Percentiles rank a stretch among this genome's conserved stretches.
Conservation (phyloP, 441 rosid genomes). For the Gossypium schwendimanii region DNA sequence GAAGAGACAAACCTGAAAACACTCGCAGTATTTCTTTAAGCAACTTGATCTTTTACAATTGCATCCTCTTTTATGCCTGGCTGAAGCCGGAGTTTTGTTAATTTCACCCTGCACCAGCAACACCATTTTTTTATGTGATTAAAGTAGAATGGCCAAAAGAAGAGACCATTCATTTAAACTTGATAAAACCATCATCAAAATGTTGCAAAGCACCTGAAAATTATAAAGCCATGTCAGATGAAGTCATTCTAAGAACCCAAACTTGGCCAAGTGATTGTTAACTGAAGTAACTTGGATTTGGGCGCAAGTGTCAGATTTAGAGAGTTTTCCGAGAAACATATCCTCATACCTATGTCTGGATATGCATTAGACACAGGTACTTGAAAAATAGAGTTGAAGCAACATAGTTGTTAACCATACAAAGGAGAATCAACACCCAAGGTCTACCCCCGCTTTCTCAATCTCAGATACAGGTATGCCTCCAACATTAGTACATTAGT, state of each 20-base stretch:
- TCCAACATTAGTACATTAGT: too few relatives aligned
- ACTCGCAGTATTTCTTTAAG: slow-evolving; percentile 64
- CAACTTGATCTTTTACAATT: slow-evolving; percentile 65
- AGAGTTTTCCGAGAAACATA: not conserved
- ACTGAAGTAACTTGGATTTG: too few relatives aligned
- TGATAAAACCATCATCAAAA: not conserved
- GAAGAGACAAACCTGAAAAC: slow-evolving; percentile 44
- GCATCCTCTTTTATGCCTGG: slow-evolving; percentile 65
- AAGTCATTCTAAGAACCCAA: not conserved
- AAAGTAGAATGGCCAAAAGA: not conserved
- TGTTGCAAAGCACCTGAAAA: slow-evolving; percentile 5
- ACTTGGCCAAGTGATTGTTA: not conserved
- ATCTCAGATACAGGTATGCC: too few relatives aligned
- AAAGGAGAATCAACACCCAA: not conserved
- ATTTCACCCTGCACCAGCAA: slow-evolving; percentile 38
- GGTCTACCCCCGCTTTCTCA: not conserved
- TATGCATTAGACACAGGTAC: not conserved
- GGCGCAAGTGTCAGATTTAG: too few relatives aligned
- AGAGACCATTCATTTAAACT: not conserved
- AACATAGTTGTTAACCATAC: not conserved
- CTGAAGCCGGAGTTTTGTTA: slow-evolving; percentile 59
- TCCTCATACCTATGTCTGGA: not conserved
- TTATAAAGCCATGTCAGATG: not conserved
- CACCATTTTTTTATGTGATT: not conserved
- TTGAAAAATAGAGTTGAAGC: not conserved